phyloP scores from a whole-genome alignment of 225 moss, liverwort and hornwort species.

The Rhytidiadelphus loreus region DNA sequence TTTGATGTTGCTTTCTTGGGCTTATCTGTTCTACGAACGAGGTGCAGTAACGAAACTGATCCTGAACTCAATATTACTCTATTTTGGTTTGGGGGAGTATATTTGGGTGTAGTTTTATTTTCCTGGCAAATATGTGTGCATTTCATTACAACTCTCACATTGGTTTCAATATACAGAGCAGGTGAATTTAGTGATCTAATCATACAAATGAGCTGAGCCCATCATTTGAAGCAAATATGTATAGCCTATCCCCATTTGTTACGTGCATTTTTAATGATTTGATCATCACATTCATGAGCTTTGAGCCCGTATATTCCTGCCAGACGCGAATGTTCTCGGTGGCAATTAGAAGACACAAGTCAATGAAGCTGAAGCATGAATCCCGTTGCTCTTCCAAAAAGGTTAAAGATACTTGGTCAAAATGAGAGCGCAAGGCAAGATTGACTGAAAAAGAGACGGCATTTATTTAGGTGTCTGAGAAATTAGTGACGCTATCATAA shows the following conservation, averaged over 20 bases:
- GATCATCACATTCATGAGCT: not conserved
- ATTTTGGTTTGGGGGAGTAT: not conserved
- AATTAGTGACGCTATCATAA: not conserved
- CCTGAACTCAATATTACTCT: not conserved
- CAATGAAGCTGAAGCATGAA: not conserved
- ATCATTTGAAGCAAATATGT: no score
- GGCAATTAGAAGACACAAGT: not conserved
- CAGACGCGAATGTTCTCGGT: not conserved
- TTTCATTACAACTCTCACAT: not conserved
- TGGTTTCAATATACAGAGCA: not conserved
- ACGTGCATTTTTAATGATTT: not conserved
- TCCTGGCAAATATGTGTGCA: not conserved
- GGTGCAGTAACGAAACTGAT: not conserved
- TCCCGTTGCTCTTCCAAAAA: not conserved
- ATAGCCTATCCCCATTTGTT: not conserved
- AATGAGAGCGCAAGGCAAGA: not conserved
- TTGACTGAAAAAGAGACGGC: not conserved
- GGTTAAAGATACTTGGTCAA: not conserved
- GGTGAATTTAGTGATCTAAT: not conserved
- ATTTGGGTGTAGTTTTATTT: not conserved
- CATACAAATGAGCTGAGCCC: not conserved
- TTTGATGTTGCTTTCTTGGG: not conserved
- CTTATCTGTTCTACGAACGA: not conserved
- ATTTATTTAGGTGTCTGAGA: not conserved
- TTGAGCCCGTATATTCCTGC: not conserved